These are phyloP conservation scores for Colletotrichum abscissum DNA, from an alignment of 2,329 filamentous ascomycete genomes.

Conservation along the genomic window DNA sequence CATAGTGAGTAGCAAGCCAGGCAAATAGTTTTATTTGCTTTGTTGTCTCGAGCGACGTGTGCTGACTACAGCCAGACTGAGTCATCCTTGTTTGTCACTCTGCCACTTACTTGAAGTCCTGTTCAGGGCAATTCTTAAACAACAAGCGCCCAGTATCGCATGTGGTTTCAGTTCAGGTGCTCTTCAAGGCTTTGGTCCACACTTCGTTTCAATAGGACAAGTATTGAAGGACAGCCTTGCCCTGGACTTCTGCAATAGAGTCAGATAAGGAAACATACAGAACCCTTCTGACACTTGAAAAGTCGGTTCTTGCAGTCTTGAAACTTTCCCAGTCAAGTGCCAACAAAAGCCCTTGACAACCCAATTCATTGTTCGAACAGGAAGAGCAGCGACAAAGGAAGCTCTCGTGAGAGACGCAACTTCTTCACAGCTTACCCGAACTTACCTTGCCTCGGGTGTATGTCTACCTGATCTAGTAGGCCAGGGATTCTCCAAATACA, in stretches of 20 bases:
- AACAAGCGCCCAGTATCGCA: neutral
- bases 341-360: neutral
- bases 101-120: neutral
- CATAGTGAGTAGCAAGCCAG: neutral
- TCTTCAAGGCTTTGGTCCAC: neutral
- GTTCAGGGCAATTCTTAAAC: neutral
- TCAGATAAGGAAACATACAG: neutral
- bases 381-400: neutral
- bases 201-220: neutral
- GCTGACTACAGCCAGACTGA: neutral
- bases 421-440: neutral
- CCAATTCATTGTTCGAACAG: neutral
- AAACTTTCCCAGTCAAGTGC: neutral
- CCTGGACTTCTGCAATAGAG: neutral
- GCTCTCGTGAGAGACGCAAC: neutral
- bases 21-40: neutral
- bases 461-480: neutral
- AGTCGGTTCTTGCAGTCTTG: neutral
- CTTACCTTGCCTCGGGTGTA: neutral
- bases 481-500: too few species aligned
- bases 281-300: neutral
- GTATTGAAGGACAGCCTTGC: neutral
- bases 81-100: neutral
- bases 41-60: neutral
- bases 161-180: neutral